Base-by-base conservation (phyloP, 108 stramenopile species). In the Cyclostephanos invisitatus region DNA sequence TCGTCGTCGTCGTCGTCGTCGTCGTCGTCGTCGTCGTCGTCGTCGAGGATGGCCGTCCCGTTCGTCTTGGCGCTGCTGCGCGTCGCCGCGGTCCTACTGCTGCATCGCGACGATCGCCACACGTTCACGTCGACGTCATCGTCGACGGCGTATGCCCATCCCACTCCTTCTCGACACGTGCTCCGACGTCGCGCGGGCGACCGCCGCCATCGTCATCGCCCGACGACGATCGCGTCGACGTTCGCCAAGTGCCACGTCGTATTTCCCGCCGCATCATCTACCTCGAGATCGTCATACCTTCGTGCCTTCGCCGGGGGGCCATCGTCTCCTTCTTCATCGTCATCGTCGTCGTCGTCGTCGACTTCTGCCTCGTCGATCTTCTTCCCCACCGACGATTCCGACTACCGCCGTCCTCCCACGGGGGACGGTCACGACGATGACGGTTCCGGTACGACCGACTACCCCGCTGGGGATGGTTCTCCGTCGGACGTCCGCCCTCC, bases 261-360 rank as follows among this genome's bases (percentile, higher is more conserved):
- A 2, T 32, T 32, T 32, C 32, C 3, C 32, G 32, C 32, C 32
- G 32, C 32, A 4, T 32, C 32, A 4, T 4, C 32, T 11, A 3
- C 40, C 40, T 8, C 40, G 40, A 3, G 36, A 7, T 37, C 3
- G 36, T 37, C 36, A 7, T 37, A 8, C 8, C 44, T 46, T 15
- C 44, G 0, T 14, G 44, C 44, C 15, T 14, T 14, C 44, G 14
- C 0, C 44, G 12, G 44, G 15, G 14, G 14, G 2, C 70, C 95
- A 94, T 73, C 96, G 96, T 20, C 82, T 71, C 15, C 92, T 92
- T 69, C 79, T 80, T 40, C 93, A 94, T 32, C 75, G 68, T 37
- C 97, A 87, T 65, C 94, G 95, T 9, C 91, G 96, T 1, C 85
- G 98, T 70, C 95, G 94, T 73, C 96, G 96, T 20, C 82, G 74